Base-by-base conservation (phyloP, 2,329 filamentous ascomycete genomes). In the Fusarium tjaetaba region DNA sequence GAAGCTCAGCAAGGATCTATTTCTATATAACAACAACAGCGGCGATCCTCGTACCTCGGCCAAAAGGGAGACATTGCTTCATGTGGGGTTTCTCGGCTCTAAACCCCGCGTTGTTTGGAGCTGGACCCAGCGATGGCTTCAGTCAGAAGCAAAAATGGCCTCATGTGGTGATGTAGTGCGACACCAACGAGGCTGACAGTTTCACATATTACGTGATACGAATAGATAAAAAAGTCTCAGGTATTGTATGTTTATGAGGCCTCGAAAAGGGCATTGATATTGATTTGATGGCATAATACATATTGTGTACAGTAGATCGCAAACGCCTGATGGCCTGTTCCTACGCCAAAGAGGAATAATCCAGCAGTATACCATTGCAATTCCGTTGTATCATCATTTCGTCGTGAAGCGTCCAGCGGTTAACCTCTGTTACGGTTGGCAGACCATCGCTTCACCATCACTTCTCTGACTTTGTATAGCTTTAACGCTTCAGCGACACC, bases 391-490 rank as follows among this genome's bases (percentile, higher is more conserved):
- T 24, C 41, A 24, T 42, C 42, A 30, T 39, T 36, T 53, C 36
- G 34, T 43, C 26, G 26, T 36, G 28, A 58, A 56, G 30, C 34
- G 7, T 45, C 24, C 11, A 38, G 10, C 42, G 4, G 30, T 69
- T 39, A 67, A 3, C 62, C 62, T 60, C 86, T 83, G 81, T 91
- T 96, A 45, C 95, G 88, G 81, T 97, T 97, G 56, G 92, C 92
- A 55, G 93, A 90, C 94, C 95, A 98, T 70, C 96, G 88, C 83
- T 90, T 93, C 61, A 97, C 86, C 70, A 93, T 89, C 70, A 97
- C 89, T 80, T 98, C 95, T 69, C 94, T 88, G 28, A 98, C 88
- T 75, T 87, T 92, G 80, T 97, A 98, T 61, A 87, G 85, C 76
- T 87, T 87, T 77, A 98, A 81, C 32, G 93, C 81, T 15, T 84